A percentile compares a stretch with the other conserved stretches of the same genome.
Evolutionary conservation across 2,329 filamentous ascomycete species (phyloP).

Genomic region (Aspergillus intermedius): DNA sequence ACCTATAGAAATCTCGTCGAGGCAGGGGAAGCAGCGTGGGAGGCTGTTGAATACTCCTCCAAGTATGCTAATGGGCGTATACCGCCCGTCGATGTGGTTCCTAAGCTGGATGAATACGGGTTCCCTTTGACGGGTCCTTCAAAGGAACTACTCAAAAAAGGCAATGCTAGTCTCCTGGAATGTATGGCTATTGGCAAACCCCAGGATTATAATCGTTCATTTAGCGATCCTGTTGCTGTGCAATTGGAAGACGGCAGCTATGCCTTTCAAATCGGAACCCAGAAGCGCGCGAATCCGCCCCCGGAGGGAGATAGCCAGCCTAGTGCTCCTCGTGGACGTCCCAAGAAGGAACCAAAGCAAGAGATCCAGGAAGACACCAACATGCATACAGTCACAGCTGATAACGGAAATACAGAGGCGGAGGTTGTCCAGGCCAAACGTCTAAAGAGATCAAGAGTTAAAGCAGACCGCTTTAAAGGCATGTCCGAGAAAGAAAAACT

Average conservation of each 20-base stretch:
- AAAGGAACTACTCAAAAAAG: slow-evolving; percentile 34
- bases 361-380: slow-evolving; percentile 7
- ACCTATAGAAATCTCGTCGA: slow-evolving; percentile 51
- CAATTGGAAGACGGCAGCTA: slow-evolving; percentile 23
- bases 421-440: slow-evolving; percentile 3
- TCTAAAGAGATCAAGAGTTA: slow-evolving; percentile 9
- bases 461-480: slow-evolving; percentile 16
- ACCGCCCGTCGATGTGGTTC: slow-evolving; percentile 25
- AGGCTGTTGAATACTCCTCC: slow-evolving; percentile 40
- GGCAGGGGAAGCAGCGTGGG: slow-evolving; percentile 46
- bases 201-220: slow-evolving; percentile 26
- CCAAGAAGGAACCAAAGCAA: slow-evolving; percentile 10
- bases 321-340: slow-evolving; percentile 6
- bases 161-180: slow-evolving; percentile 39
- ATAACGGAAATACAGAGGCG: neutral
- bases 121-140: slow-evolving; percentile 34
- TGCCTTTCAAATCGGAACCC: slow-evolving; percentile 6
- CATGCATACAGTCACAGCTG: slow-evolving; percentile 6
- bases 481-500: slow-evolving; percentile 35
- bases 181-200: slow-evolving; percentile 29
- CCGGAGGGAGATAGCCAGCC: neutral
- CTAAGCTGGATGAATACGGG: slow-evolving; percentile 43
- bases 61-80: slow-evolving; percentile 21
- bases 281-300: slow-evolving; percentile 3
- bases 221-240: slow-evolving; percentile 28